Base-by-base conservation (phyloP, 108 stramenopile genomes). In the Mayamaea pseudoterrestris region DNA sequence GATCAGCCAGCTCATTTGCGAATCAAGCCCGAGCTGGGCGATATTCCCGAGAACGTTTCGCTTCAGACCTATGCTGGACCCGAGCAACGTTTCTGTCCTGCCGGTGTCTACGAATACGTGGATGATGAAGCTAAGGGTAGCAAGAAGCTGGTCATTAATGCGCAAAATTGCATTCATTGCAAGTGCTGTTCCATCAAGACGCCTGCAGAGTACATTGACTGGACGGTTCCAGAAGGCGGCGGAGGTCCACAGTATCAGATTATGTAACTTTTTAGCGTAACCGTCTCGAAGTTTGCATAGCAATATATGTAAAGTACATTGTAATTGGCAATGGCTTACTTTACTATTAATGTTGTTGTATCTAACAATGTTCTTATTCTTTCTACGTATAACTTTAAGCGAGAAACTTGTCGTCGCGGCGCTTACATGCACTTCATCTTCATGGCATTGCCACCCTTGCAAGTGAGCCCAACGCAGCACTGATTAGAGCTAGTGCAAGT, bases 161-260 rank as follows among this genome's bases (percentile, higher is more conserved):
- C 96, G 3, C 65, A 97, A 58, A 99, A 99, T 57, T 99, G 98
- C 59, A 75, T 99, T 29, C 98, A 99, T 61, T 99, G 98, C 75
- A 99, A 99, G 60, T 93, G 90, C 58, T 99, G 98, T 74, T 83
- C 88, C 44, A 99, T 99, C 70, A 99, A 99, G 63, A 99, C 85
- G 90, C 98, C 96, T 1, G 35, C 72, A 13, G 93, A 99, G 68
- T 98, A 95, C 61, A 97, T 99, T 60, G 50, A 95, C 22, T 99
- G 98, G 98, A 95, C 94, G 13, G 98, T 99, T 2, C 98, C 98
- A 2, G 98, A 99, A 67, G 96, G 96, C 12, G 96, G 95, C 6
- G 98, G 98, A 5, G 98, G 98, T 14, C 98, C 96, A 17, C 80
- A 86, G 43, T 99, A 99, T 67, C 90, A 94, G 56, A 62, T 94